phyloP scores from a whole-genome alignment of 345 rosid genomes.

The Hibiscus syriacus region DNA sequence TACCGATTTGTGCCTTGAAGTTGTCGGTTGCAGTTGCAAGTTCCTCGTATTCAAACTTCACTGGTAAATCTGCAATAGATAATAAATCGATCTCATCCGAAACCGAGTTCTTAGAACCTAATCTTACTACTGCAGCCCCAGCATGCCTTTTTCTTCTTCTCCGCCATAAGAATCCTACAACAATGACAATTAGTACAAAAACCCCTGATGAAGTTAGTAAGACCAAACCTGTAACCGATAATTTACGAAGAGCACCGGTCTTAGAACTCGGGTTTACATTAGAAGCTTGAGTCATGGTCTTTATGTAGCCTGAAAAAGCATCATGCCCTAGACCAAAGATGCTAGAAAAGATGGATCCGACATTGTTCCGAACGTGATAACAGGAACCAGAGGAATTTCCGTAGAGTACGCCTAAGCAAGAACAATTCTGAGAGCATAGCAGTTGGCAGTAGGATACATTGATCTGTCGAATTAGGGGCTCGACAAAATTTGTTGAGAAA shows the following conservation, averaged over 20 bases:
- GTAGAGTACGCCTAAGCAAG: conserved; percentile 59
- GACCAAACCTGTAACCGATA: conserved; percentile 52
- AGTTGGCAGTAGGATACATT: conserved; percentile 44
- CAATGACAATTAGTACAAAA: conserved; percentile 15
- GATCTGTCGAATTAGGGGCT: conserved; percentile 33
- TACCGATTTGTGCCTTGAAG: conserved; percentile 49
- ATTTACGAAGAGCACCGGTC: background rate
- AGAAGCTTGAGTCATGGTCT: background rate
- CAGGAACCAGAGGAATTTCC: conserved; percentile 60
- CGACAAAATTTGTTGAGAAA: conserved; percentile 42
- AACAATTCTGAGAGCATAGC: conserved; percentile 53
- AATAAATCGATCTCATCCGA: conserved; percentile 55
- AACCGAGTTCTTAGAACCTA: conserved; percentile 26
- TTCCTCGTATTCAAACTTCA: conserved; percentile 50
- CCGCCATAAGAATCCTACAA: conserved; percentile 46
- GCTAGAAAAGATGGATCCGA: conserved; percentile 52
- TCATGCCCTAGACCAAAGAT: background rate
- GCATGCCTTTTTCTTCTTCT: conserved; percentile 33
- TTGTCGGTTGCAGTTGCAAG: conserved; percentile 55
- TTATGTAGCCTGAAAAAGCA: background rate
- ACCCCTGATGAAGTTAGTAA: conserved; percentile 47
- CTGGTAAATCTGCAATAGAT: conserved; percentile 62
- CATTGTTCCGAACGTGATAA: conserved; percentile 34
- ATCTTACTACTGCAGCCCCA: conserved; percentile 26
- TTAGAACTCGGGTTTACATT: background rate